phyloP scores from a whole-genome alignment of 2,329 filamentous ascomycete genomes.

The Aspergillus ochraceoroseus region DNA sequence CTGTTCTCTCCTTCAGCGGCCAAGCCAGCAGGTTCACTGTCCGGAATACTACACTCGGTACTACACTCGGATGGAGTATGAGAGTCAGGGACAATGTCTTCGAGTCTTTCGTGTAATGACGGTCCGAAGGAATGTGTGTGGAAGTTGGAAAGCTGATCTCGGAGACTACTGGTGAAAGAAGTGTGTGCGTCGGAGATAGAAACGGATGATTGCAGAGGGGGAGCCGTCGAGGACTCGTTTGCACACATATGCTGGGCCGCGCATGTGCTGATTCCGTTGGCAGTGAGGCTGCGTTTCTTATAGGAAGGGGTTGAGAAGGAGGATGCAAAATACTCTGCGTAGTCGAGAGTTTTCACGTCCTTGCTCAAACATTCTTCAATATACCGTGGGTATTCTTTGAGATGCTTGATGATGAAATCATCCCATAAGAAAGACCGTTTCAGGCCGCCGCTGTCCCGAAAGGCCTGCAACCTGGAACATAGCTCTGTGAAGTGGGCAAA shows the following conservation, averaged over 20 bases:
- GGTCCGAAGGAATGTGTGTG: slow-evolving; percentile 24
- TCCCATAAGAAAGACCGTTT: slow-evolving; percentile 43
- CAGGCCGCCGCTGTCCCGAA: slow-evolving; percentile 30
- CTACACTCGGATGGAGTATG: not conserved
- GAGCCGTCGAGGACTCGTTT: slow-evolving; percentile 3
- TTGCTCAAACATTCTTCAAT: slow-evolving; percentile 24
- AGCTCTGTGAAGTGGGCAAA: slow-evolving; percentile 38
- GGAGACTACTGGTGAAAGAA: slow-evolving; percentile 29
- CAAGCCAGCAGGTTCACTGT: slow-evolving; percentile 6
- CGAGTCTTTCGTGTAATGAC: slow-evolving; percentile 4
- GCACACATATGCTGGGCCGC: slow-evolving; percentile 24
- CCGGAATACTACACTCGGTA: slow-evolving; percentile 11
- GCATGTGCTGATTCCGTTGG: slow-evolving; percentile 28
- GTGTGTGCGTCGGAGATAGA: slow-evolving; percentile 5
- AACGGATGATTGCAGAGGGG: slow-evolving; percentile 1
- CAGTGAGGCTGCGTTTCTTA: slow-evolving; percentile 38
- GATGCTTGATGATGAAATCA: slow-evolving; percentile 44
- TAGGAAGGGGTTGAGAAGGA: slow-evolving; percentile 31
- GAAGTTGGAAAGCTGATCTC: slow-evolving; percentile 24
- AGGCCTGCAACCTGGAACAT: slow-evolving; percentile 34
- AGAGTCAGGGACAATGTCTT: not conserved
- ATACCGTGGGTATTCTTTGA: slow-evolving; percentile 37
- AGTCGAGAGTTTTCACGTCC: slow-evolving; percentile 28
- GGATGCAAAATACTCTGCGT: slow-evolving; percentile 39
- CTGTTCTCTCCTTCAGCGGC: slow-evolving; percentile 9